Evolutionary conservation across 257 asterid genomes (phyloP).

Genomic region (Plectranthus barbatus): DNA sequence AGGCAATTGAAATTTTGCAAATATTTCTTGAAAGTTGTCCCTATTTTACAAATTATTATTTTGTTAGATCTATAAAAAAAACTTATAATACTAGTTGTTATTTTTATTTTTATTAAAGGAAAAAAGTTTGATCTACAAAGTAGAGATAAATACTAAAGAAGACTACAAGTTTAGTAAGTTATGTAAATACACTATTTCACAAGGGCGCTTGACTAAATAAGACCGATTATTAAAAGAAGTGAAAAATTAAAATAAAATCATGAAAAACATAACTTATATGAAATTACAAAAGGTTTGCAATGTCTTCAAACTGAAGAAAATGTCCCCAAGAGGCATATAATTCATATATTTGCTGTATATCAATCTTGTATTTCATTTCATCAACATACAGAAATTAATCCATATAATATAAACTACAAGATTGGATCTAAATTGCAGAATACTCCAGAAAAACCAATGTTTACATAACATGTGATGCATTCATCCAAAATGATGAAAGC

Average conservation of each 20-base stretch:
- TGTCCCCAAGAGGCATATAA: conserved; percentile 12
- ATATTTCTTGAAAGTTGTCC: not conserved
- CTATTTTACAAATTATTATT: not conserved
- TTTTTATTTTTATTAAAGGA: not conserved
- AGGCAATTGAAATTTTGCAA: not conserved
- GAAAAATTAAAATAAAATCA: not conserved
- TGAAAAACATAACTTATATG: not conserved
- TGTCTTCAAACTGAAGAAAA: conserved; percentile 15
- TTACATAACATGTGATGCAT: conserved; percentile 53
- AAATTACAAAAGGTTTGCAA: conserved; percentile 1
- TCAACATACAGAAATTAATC: not conserved
- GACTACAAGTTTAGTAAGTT: not conserved
- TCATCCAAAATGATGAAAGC: conserved; percentile 17
- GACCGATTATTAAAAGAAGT: not conserved
- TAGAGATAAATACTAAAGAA: not conserved
- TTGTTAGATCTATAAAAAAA: not conserved
- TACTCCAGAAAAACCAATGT: conserved; percentile 22
- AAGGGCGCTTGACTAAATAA: not conserved
- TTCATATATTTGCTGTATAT: not conserved
- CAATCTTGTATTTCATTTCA: not conserved
- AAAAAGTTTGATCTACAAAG: not conserved
- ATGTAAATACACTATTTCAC: not conserved
- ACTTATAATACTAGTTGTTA: not conserved
- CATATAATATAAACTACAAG: not conserved
- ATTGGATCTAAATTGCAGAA: not conserved